Evolutionary conservation across 2,329 filamentous ascomycete genomes (phyloP), one percentile per base, ranked within the genome.

Genomic region (Scytalidium lignicola): DNA sequence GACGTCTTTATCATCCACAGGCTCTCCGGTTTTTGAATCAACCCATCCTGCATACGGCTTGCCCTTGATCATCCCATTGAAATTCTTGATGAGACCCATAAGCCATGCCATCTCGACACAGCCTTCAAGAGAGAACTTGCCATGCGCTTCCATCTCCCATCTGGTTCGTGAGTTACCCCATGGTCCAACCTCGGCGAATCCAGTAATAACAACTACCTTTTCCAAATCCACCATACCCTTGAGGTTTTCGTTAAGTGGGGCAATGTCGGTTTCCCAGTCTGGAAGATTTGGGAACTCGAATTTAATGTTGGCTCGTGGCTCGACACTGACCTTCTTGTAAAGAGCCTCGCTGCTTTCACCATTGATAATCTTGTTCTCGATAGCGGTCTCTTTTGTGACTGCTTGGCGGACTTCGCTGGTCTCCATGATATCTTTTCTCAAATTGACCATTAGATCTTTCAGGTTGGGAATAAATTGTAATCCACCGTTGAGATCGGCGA

Each of bases 41-140:
- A 99, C 89, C 90, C 89, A 99, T 60, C 93, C 93, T 58, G 92
- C 90, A 74, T 99, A 97, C 56, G 87, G 87, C 74, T 95, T 87
- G 67, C 93, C 93, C 76, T 99, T 99, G 67, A 99, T 82, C 26
- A 86, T 85, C 17, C 93, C 93, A 61, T 97, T 97, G 76, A 96
- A 89, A 70, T 99, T 95, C 79, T 92, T 96, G 75, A 99, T 97
- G 52, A 97, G 83, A 65, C 93, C 93, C 92, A 97, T 99, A 70
- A 99, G 90, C 93, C 93, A 99, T 26, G 93, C 91, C 93, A 99
- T 99, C 72, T 99, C 93, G 52, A 99, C 86, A 63, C 93, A 97
- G 23, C 93, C 93, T 70, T 99, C 95, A 13, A 99, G 82, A 8
- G 93, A 97, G 74, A 99, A 99, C 65, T 96, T 82, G 65, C 93